Evolutionary conservation across 352 stramenopile species (phyloP), one percentile per base, ranked within the genome.

Genomic region (Phytophthora aleatoria): DNA sequence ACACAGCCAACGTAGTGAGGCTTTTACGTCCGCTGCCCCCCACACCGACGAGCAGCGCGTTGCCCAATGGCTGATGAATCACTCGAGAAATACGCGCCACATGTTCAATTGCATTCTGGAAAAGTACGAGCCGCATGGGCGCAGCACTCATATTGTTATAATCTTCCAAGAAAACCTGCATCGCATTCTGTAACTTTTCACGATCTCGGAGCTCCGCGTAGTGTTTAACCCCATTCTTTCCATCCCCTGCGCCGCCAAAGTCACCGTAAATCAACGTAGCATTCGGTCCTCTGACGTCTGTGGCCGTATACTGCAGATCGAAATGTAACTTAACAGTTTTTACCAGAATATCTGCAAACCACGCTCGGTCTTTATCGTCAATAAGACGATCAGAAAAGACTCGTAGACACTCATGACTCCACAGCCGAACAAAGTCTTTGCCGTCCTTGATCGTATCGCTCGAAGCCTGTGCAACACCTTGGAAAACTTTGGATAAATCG

Each of bases 101-200:
- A 70, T 98, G 95, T 71, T 98, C 92, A 30, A 98, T 95, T 5
- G 95, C 95, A 57, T 98, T 97, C 64, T 97, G 85, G 63, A 99
- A 99, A 7, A 99, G 76, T 51, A 98, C 95, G 16, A 99, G 77
- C 7, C 84, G 85, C 95, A 99, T 98, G 1, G 90, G 92, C 33
- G 94, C 93, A 2, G 90, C 86, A 55, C 85, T 97, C 77, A 97
- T 98, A 64, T 96, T 96, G 77, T 99, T 99, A 76, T 97, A 98
- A 60, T 99, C 96, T 26, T 97, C 87, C 8, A 99, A 74, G 61
- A 97, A 98, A 33, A 93, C 78, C 16, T 88, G 77, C 94, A 98
- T 98, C 6, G 86, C 83, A 39, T 82, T 76, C 26, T 93, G 78
- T 0, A 98, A 70, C 51, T 82, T 42, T 1, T 75, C 71, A 5